Base-by-base conservation (phyloP, 441 rosid genomes). In the Pelargonium myrrhifolium region DNA sequence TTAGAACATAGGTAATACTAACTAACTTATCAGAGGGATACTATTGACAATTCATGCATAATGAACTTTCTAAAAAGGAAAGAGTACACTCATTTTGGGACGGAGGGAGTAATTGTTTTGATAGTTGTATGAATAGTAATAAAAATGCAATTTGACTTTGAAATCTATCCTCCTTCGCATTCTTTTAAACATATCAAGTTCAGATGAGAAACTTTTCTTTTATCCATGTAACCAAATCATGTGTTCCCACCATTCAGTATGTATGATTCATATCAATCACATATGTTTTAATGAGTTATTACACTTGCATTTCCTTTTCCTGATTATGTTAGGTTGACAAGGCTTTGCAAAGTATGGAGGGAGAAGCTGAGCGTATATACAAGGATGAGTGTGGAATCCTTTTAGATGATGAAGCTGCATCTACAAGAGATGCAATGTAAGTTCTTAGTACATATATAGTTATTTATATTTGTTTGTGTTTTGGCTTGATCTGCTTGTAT, bases 361-460 rank as follows among this genome's bases (percentile, higher is more conserved):
- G 81, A 77, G 97, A 91, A 80, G 96, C 97, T 74, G 96, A 94
- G 77, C 87, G 86, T 49, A 89, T 88, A 64, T 94, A 84, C 78
- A 94, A 91, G 82, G 96, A 91, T 60, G 97, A 94, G 82, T 81
- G 73, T 17, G 87, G 84, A 56, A 69, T 84, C 65, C 90, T 91
- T 76, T 86, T 94, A 35, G 92, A 89, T 61, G 99, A 94, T 74
- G 99, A 91, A 78, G 97, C 97, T 65, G 97, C 97, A 64, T 87
- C 97, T 65, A 87, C 92, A 20, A 86, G 99, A 78, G 99, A 94
- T 86, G 97, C 96, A 70, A 91, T 94, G 97, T 94, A 78, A 86
- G 95, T 77, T 74, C 70, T 69, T 5, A 7, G 49, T 63, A 73
- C 68, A 49, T 20, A 55, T 20, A 10, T 55, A 28, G 31, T 2